Evolutionary conservation across 352 stramenopile species (phyloP).

Genomic region (Globisporangium cylindrosporum): DNA sequence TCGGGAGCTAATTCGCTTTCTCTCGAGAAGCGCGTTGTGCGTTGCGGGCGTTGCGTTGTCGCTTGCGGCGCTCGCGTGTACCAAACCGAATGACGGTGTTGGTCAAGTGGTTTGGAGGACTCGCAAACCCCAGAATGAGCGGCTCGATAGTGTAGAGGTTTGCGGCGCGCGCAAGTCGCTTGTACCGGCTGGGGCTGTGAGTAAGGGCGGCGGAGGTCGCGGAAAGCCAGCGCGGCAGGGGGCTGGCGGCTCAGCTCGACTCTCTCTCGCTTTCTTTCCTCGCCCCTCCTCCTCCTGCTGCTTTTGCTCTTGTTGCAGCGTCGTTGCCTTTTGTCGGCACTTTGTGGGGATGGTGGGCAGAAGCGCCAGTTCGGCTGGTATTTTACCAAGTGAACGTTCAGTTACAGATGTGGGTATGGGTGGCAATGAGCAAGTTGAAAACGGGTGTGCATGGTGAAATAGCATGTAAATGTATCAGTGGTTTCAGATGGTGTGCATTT

Average conservation of each 20-base stretch:
- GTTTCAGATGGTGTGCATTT: not conserved
- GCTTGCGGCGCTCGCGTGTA: constrained; percentile 15
- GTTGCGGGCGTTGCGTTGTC: constrained; percentile 7
- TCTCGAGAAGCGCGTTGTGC: not conserved
- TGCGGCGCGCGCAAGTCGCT: not conserved
- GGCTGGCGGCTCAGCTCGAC: not conserved
- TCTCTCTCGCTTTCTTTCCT: constrained; percentile 11
- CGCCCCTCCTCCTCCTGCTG: not conserved
- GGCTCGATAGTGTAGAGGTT: constrained; percentile 7
- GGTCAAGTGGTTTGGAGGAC: constrained; percentile 13
- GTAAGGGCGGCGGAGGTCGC: not conserved
- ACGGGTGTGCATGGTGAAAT: not conserved
- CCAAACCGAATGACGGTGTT: constrained; percentile 20
- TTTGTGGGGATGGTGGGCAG: not conserved
- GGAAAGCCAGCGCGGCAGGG: constrained; percentile 10
- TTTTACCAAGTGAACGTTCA: not conserved
- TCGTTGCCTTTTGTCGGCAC: not conserved
- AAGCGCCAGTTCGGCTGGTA: constrained; percentile 6
- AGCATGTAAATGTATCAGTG: not conserved
- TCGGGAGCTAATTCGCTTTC: not conserved
- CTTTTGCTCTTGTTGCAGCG: not conserved
- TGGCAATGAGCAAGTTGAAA: not conserved
- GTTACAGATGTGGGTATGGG: not conserved
- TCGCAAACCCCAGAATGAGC: constrained; percentile 19
- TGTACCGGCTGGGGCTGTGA: not conserved